Conservation (phyloP, 1,284 basidiomycete genomes). For the Ganoderma lingzhi region DNA sequence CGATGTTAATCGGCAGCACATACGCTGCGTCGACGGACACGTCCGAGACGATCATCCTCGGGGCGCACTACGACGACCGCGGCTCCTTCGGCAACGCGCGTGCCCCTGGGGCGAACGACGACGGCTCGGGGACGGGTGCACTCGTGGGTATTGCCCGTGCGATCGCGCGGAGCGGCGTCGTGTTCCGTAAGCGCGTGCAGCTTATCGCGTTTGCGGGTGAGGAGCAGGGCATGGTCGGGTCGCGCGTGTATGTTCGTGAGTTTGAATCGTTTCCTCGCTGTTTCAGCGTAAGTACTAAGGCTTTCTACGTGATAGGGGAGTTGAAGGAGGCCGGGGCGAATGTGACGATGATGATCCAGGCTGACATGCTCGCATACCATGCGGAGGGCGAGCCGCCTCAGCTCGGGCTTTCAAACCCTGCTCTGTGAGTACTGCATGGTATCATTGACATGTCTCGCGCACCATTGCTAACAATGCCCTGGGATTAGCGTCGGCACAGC, state of each 20-base stretch:
- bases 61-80: constrained; percentile 87
- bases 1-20: constrained; percentile 48
- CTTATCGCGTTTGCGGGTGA: constrained; percentile 77
- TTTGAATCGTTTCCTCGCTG: background rate
- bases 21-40: constrained; percentile 61
- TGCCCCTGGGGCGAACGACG: constrained; percentile 84
- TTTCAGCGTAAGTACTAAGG: background rate
- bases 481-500: constrained; percentile 74
- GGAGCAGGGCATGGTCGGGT: constrained; percentile 75
- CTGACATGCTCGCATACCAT: constrained; percentile 89
- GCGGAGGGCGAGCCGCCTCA: constrained; percentile 78
- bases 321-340: constrained; percentile 65
- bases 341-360: constrained; percentile 85
- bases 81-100: constrained; percentile 82
- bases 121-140: constrained; percentile 81
- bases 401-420: constrained; percentile 68
- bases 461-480: background rate
- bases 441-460: background rate
- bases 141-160: constrained; percentile 79
- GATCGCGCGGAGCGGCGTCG: constrained; percentile 67
- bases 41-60: constrained; percentile 71
- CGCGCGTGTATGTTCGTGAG: constrained; percentile 65
- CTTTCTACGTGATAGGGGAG: constrained; percentile 40
- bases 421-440: constrained; percentile 47
- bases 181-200: constrained; percentile 73